Base-by-base conservation (phyloP, 2,329 filamentous ascomycete species). In the Pseudocercospora musae region DNA sequence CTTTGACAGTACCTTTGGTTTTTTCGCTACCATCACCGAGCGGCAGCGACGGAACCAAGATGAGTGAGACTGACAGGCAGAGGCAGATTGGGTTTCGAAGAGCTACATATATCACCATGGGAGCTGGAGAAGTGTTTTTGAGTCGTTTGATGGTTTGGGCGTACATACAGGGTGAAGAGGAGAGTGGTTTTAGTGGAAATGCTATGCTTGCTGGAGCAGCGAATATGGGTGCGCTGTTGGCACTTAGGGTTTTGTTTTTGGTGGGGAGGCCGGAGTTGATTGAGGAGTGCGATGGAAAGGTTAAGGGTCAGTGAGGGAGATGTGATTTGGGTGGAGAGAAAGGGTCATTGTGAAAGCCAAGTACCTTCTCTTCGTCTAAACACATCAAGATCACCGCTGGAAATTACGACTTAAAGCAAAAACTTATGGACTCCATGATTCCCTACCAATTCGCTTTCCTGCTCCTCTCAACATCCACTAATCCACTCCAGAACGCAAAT, bases 31-130 rank as follows among this genome's bases (percentile, higher is more conserved):
- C 62, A 29, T 27, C 54, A 11, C 62, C 62, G 29, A 31, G 29
- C 29, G 29, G 29, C 2, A 33, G 9, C 31, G 31, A 33, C 11
- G 31, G 31, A 15, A 33, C 11, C 1, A 33, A 15, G 13, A 33
- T 33, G 31, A 33, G 11, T 33, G 31, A 33, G 31, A 33, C 1
- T 1, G 48, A 33, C 5, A n/a, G 31, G 6, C 48, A 50, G 9
- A 27, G 20, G 15, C 55, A 61, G 21, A 25, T 46, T 2, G 62
- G 54, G 0, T 61, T 61, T 27, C 29, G 62, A 18, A 31, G 59
- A 25, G 59, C 58, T 29, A 53, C 62, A 11, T 64, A 64, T 25
- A 33, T 64, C 8, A 54, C 56, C 3, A 56, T 62, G 37, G 62
- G 62, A 31, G 59, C 59, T 20, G 62, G 59, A 11, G 59, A 64